Base-by-base conservation (phyloP, 2,329 filamentous ascomycete genomes). In the Trichophyton benhamiae region DNA sequence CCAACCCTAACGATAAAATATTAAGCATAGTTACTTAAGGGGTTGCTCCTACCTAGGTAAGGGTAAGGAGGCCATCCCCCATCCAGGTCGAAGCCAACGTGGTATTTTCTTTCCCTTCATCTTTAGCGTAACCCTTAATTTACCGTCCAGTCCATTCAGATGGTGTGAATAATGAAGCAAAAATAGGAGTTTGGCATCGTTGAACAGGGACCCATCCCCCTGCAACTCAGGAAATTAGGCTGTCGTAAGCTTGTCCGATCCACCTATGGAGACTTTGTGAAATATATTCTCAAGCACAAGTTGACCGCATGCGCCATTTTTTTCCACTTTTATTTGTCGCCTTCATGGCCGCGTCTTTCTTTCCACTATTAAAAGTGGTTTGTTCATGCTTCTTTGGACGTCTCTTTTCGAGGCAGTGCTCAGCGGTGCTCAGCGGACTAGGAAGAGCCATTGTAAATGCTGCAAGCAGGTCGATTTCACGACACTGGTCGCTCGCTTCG, bases 211-310 rank as follows among this genome's bases (percentile, higher is more conserved):
- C 57, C 57, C 57, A 59, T 59, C n/a, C 42, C 33, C 42, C n/a
- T 48, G 57, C 57, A 27, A 22, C 41, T 59, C 57, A 59, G 57
- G 57, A 59, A 48, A 59, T 59, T 59, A 48, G 25, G 57, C 15
- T 42, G 25, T 59, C 57, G 41, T 59, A 30, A 59, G 57, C 57
- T 30, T 42, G 27, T 30, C 15, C 27, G 22, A 53, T 53, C 49
- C 49, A 53, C 49, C 22, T 7, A n/a, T 30, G 49, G 44, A 44
- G n/a, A 44, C 11, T n/a, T 5, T 53, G 13, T 53, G 27, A 15
- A 27, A 53, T 53, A 33, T 48, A 11, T 11, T 30, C 27, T 30
- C 49, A 17, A 9, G 49, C 33, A 38, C 13, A 53, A 27, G 22
- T 53, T 25, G 49, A 33, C 27, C 27, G 22, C 22, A 33, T 53